Evolutionary conservation across 2,329 filamentous ascomycete species (phyloP).

Genomic region (Akanthomyces muscarius): DNA sequence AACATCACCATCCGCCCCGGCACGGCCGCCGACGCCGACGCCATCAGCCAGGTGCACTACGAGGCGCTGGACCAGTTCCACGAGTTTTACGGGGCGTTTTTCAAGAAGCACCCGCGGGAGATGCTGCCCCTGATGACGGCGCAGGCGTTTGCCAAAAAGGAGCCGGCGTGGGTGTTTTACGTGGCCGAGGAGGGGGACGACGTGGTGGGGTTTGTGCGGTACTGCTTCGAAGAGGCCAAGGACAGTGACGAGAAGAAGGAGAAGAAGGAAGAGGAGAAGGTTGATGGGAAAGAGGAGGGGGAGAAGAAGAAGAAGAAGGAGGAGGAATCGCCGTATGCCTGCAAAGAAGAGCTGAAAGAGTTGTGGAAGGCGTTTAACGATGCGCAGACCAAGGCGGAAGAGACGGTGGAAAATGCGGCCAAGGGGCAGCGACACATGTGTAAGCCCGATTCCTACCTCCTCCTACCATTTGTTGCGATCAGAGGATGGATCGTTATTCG

Average conservation of each 20-base stretch:
- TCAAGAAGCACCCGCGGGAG: constrained; percentile 18
- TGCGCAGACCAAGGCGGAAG: constrained; percentile 22
- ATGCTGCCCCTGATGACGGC: constrained; percentile 16
- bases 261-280: background rate
- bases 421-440: constrained; percentile 21
- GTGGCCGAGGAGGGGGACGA: constrained; percentile 13
- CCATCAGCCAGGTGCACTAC: constrained; percentile 21
- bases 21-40: constrained; percentile 15
- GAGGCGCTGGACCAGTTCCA: constrained; percentile 20
- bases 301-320: background rate
- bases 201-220: constrained; percentile 20
- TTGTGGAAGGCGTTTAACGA: constrained; percentile 23
- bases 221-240: constrained; percentile 16
- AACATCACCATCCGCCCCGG: constrained; percentile 18
- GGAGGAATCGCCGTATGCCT: constrained; percentile 18
- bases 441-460: constrained; percentile 7
- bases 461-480: no score
- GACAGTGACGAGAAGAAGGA: background rate
- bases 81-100: constrained; percentile 23
- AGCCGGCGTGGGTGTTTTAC: constrained; percentile 15
- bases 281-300: no score
- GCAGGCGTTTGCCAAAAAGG: background rate
- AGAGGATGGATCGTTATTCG: no score
- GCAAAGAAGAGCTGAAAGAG: constrained; percentile 21
- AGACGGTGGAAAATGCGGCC: constrained; percentile 19